Conservation (phyloP, 140 eudicot species). For the Oenanthe javanica region DNA sequence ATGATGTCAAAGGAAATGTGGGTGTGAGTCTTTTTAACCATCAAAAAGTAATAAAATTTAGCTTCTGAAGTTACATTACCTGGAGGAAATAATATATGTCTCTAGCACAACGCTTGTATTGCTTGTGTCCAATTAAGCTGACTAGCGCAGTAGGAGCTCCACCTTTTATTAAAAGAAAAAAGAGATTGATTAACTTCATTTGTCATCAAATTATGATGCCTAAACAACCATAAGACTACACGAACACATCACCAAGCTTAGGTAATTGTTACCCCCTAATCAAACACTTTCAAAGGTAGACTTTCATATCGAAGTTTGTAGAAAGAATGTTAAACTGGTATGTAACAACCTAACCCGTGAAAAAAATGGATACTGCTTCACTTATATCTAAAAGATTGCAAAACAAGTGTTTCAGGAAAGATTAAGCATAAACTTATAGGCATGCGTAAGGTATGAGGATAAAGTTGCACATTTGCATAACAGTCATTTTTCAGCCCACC, state of each 20-base stretch:
- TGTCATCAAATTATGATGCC: background rate
- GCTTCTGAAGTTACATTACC: slow-evolving; percentile 27
- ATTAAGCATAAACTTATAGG: background rate
- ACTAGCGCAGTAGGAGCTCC: slow-evolving; percentile 89
- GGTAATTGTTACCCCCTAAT: background rate
- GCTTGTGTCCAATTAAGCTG: slow-evolving; percentile 84
- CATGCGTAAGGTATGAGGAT: background rate
- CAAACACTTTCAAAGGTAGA: background rate
- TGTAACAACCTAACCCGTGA: background rate
- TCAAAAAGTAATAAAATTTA: background rate
- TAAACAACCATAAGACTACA: background rate
- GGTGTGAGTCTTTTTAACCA: background rate
- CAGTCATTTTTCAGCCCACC: background rate
- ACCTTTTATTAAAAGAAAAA: slow-evolving; percentile 28
- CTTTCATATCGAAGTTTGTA: background rate
- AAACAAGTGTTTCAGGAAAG: background rate
- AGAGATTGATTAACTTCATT: background rate
- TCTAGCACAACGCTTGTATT: slow-evolving; percentile 80
- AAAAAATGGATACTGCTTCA: background rate
- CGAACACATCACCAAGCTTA: background rate
- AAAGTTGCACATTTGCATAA: background rate
- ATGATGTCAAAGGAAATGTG: background rate
- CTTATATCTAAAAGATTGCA: background rate
- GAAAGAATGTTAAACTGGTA: background rate
- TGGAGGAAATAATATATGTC: slow-evolving; percentile 87